Conservation (phyloP, 1,284 basidiomycete genomes). For the Fomitopsis betulina region DNA sequence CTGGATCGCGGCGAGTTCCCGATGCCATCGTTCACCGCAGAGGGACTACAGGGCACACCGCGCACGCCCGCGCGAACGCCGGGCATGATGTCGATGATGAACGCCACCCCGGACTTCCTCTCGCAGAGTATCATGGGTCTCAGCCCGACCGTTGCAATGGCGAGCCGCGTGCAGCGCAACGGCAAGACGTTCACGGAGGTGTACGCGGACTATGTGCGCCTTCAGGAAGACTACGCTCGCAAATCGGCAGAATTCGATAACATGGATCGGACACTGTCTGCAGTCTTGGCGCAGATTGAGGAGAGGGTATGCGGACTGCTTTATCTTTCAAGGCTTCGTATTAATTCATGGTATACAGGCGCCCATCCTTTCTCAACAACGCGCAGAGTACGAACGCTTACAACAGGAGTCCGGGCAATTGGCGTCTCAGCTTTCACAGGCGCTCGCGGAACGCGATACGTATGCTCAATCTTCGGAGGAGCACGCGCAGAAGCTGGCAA, state of each 20-base stretch:
- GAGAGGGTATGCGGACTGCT: constrained; percentile 64
- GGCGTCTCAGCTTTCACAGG: constrained; percentile 72
- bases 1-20: constrained; percentile 69
- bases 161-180: constrained; percentile 67
- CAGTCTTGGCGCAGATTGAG: constrained; percentile 81
- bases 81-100: constrained; percentile 39
- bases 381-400: constrained; percentile 78
- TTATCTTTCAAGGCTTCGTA: neutral
- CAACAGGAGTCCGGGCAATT: constrained; percentile 76
- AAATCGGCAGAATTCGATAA: constrained; percentile 79
- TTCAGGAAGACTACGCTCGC: constrained; percentile 78
- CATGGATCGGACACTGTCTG: constrained; percentile 71
- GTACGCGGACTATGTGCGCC: constrained; percentile 81
- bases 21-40: constrained; percentile 37
- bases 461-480: constrained; percentile 47
- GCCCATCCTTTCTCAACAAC: constrained; percentile 83
- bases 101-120: constrained; percentile 36
- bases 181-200: constrained; percentile 90
- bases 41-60: constrained; percentile 13
- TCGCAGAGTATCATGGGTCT: constrained; percentile 57
- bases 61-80: constrained; percentile 34
- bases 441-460: constrained; percentile 65
- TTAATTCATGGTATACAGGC: constrained; percentile 47
- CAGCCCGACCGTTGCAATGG: constrained; percentile 84
- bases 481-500: constrained; percentile 56